Evolutionary conservation across 1,139 yeast species (phyloP), one percentile per base, ranked within the genome.

Genomic region (Arxiozyma bovina): DNA sequence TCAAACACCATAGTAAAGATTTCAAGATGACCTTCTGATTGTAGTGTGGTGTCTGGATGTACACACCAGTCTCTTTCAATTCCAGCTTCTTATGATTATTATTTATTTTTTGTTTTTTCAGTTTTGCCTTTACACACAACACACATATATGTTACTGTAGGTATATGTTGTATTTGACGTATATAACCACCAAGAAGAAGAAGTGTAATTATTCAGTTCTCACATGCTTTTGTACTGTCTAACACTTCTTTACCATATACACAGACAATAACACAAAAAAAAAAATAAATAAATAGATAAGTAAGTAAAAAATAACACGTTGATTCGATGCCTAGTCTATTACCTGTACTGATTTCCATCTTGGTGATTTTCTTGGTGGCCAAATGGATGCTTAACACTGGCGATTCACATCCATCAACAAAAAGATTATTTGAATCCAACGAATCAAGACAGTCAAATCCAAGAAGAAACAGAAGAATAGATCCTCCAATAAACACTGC

Each of bases 21-120:
- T 69, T 69, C 57, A 63, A 62, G 53, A 66, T 69, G 70, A 70
- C 68, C 48, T 25, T 38, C 8, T 34, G 40, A 34, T 15, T 34
- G 4, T 6, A 34, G n/a, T 34, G 40, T 34, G 40, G 40, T 34
- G 40, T 34, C 40, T 34, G 40, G 40, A 34, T 34, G 40, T 34
- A 12, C n/a, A 34, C n/a, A 3, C 4, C 17, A 34, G 40, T 3
- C n/a, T 34, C 40, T 3, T 34, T 34, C 6, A n/a, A n/a, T n/a
- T n/a, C n/a, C n/a, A n/a, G n/a, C n/a, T 34, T 34, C n/a, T 34
- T 34, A 34, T 34, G 4, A 34, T 15, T 12, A 34, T 34, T 34
- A 34, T 34, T 34, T n/a, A n/a, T n/a, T n/a, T n/a, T n/a, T 34
- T 34, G 3, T 15, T 34, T 34, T 34, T 34, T 34, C 6, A 5